Evolutionary conservation across 345 rosid species (phyloP).

Genomic region (Camelina laxa): DNA sequence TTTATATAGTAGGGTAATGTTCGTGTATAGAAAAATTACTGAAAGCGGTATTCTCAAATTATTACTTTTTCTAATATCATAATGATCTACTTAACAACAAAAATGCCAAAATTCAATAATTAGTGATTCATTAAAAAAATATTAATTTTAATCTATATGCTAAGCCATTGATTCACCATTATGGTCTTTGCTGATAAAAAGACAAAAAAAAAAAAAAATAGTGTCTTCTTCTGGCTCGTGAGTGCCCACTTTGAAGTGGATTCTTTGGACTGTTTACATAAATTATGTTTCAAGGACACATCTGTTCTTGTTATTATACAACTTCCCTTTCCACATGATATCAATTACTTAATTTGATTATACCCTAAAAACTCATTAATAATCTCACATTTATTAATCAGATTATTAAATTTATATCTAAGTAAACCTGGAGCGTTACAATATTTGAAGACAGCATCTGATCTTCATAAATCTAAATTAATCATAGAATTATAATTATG

Average conservation of each 20-base stretch:
- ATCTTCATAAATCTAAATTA: neutral
- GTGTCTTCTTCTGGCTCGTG: conserved; percentile 34
- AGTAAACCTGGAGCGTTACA: neutral
- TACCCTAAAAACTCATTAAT: neutral
- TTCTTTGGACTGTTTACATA: conserved; percentile 32
- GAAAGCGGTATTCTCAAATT: too few relatives aligned
- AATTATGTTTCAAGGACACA: conserved; percentile 30
- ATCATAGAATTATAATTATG: neutral
- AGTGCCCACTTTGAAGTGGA: conserved; percentile 38
- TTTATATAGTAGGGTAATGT: too few relatives aligned
- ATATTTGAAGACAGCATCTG: neutral
- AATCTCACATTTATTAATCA: neutral
- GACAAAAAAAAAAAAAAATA: conserved; percentile 14
- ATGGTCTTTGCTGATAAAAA: conserved; percentile 19
- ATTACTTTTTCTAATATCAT: too few relatives aligned
- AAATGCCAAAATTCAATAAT: neutral
- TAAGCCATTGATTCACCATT: conserved; percentile 33
- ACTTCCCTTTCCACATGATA: conserved; percentile 25
- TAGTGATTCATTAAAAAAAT: neutral
- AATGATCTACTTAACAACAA: too few relatives aligned
- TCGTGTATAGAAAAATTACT: too few relatives aligned
- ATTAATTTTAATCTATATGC: neutral
- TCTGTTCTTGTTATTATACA: conserved; percentile 16
- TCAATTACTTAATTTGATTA: neutral
- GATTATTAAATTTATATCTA: neutral